phyloP scores from a whole-genome alignment of 2,329 filamentous ascomycete species.

The Botryotinia convoluta region DNA sequence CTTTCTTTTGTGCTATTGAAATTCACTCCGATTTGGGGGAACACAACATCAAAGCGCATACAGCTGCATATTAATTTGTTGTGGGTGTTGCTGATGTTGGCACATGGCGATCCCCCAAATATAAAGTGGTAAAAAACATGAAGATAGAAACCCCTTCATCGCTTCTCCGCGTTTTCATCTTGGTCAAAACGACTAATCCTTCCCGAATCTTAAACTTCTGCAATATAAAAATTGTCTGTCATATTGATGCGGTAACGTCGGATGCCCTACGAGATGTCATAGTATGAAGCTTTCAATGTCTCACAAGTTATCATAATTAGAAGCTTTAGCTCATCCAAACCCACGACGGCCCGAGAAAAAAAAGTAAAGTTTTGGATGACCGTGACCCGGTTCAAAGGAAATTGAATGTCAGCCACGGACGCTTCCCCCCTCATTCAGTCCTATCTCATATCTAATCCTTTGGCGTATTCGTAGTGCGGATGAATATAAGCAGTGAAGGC shows the following conservation, averaged over 20 bases:
- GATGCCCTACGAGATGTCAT: neutral
- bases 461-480: neutral
- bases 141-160: conserved; percentile 1
- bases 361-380: neutral
- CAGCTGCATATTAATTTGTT: conserved; percentile 5
- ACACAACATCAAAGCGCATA: conserved; percentile 5
- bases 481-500: neutral
- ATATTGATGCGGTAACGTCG: neutral
- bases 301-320: neutral
- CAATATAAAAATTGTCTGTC: neutral
- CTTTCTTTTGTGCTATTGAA: neutral
- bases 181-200: neutral
- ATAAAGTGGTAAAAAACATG: neutral
- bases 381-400: conserved; percentile 2
- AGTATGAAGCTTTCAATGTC: neutral
- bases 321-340: neutral
- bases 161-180: neutral
- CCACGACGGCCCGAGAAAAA: neutral
- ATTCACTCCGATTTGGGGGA: conserved; percentile 1
- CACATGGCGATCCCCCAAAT: conserved; percentile 2
- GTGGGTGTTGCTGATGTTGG: neutral
- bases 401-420: neutral
- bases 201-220: neutral
- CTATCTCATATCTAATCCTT: neutral
- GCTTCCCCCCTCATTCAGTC: neutral